Evolutionary conservation across 495 filamentous ascomycete genomes (phyloP).

Genomic region (Durotheca rogersii): DNA sequence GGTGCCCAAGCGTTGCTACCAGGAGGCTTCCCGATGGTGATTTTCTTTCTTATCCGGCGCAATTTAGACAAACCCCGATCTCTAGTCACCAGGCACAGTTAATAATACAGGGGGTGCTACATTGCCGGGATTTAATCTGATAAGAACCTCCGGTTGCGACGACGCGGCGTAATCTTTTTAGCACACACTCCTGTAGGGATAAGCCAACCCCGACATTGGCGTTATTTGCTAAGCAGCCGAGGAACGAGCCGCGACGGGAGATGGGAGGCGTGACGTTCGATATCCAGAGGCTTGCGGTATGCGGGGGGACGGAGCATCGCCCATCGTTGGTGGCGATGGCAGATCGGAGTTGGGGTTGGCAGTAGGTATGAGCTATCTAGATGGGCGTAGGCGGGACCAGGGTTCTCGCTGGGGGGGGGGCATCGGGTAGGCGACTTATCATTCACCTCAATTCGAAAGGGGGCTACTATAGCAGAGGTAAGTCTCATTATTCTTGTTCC

Average conservation of each 20-base stretch:
- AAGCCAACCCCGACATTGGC: no score
- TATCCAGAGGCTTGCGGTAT: neutral
- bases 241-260: neutral
- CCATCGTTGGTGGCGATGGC: neutral
- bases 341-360: neutral
- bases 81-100: neutral
- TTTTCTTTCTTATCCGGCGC: no score
- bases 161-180: neutral
- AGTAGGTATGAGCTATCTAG: no score
- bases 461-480: no score
- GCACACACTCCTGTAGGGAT: neutral
- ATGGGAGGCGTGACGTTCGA: neutral
- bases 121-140: neutral
- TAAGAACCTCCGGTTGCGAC: neutral
- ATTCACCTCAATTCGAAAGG: no score
- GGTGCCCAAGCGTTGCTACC: neutral
- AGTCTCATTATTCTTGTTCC: constrained; percentile 2
- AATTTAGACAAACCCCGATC: neutral
- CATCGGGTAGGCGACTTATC: no score
- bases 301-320: neutral
- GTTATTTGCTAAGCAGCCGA: constrained; percentile 1
- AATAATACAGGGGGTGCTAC: neutral
- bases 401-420: no score
- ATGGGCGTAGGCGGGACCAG: no score
- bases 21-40: neutral